These are phyloP conservation scores for Lentinus brumalis DNA, from an alignment of 768 basidiomycete species.

Conservation along the genomic window DNA sequence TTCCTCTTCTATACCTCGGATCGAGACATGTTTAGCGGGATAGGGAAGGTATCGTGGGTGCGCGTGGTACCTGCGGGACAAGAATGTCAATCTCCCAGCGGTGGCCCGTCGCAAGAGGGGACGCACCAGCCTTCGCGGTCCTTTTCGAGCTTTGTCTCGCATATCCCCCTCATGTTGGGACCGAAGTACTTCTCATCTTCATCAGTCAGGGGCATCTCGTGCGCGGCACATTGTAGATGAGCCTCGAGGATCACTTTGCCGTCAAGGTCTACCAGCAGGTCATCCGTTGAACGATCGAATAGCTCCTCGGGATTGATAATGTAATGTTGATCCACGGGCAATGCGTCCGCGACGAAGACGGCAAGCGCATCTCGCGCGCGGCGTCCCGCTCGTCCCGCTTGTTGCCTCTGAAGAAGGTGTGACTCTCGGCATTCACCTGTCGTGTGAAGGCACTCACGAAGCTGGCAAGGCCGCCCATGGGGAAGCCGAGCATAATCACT, in stretches of 20 bases:
- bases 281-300: conserved; percentile 60
- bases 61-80: conserved; percentile 70
- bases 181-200: conserved; percentile 79
- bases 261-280: conserved; percentile 71
- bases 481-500: conserved; percentile 89
- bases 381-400: conserved; percentile 86
- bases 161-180: conserved; percentile 55
- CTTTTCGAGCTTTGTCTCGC: conserved; percentile 56
- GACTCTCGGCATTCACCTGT: background rate
- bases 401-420: conserved; percentile 62
- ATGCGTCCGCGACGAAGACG: conserved; percentile 66
- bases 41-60: conserved; percentile 79
- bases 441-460: conserved; percentile 52
- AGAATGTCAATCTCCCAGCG: background rate
- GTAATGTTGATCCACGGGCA: conserved; percentile 78
- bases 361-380: conserved; percentile 78
- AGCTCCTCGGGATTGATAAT: conserved; percentile 68
- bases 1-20: conserved; percentile 78
- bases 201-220: conserved; percentile 77
- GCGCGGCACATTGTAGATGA: conserved; percentile 85
- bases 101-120: background rate
- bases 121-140: conserved; percentile 83
- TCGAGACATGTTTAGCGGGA: conserved; percentile 70
- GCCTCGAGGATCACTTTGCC: conserved; percentile 78
- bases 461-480: conserved; percentile 69